Percentiles rank a stretch among this genome's conserved stretches.
Evolutionary conservation across 345 rosid genomes (phyloP).

Genomic region (Eucalyptus camaldulensis): DNA sequence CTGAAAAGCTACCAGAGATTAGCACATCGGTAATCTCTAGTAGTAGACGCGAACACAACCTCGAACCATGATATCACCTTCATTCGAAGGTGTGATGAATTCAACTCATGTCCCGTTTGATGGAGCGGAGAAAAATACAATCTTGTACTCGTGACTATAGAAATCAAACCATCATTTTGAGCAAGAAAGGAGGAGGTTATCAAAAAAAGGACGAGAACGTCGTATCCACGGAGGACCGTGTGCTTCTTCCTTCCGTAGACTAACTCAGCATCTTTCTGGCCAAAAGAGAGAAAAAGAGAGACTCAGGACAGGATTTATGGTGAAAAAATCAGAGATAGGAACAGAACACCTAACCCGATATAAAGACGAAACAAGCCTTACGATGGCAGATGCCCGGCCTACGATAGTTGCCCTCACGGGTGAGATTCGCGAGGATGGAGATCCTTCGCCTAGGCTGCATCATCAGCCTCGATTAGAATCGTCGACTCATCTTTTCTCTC

Average conservation of each 20-base stretch:
- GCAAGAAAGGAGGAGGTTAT: not conserved
- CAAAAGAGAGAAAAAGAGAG: not conserved
- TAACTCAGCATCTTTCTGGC: not conserved
- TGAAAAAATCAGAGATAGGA: not conserved
- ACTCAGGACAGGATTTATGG: not conserved
- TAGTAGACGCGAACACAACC: not conserved
- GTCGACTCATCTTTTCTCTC: not conserved
- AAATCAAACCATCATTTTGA: not conserved
- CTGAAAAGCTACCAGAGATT: not conserved
- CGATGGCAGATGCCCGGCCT: not conserved
- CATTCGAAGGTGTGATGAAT: not conserved
- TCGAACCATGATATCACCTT: not conserved
- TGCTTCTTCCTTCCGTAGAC: not conserved
- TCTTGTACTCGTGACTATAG: not conserved
- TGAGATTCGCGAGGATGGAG: not conserved
- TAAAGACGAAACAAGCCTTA: not conserved
- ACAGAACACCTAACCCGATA: not conserved
- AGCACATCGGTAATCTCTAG: not conserved
- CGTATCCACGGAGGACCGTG: not conserved
- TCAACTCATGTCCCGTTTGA: not conserved
- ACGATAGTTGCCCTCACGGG: not conserved
- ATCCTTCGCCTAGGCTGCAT: not conserved
- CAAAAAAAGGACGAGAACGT: not conserved
- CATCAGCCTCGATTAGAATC: not conserved
- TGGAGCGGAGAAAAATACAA: not conserved